phyloP scores from a whole-genome alignment of 2,329 filamentous ascomycete species.

The Pestalotiopsis sp. region DNA sequence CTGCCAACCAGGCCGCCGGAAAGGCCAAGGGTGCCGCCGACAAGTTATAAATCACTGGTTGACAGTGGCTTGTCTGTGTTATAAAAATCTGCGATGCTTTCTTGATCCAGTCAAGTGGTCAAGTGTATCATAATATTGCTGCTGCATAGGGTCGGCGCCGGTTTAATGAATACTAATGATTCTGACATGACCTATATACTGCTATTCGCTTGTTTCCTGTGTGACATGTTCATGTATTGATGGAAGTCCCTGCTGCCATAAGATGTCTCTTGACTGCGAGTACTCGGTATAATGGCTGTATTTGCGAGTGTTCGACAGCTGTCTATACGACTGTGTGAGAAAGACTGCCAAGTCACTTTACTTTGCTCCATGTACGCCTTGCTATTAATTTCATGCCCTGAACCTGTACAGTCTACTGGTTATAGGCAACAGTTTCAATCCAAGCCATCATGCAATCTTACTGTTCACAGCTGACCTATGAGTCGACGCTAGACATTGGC shows the following conservation, averaged over 20 bases:
- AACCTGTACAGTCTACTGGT: too few relatives aligned
- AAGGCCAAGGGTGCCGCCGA: conserved; percentile 19
- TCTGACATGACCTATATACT: background rate
- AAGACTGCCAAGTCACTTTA: too few relatives aligned
- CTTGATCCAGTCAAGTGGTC: background rate
- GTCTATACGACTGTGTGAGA: too few relatives aligned
- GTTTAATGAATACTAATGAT: background rate
- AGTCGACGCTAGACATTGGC: conserved; percentile 7
- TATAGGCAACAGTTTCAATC: background rate
- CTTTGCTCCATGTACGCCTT: too few relatives aligned
- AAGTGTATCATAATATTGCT: conserved; percentile 5
- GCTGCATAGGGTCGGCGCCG: conserved; percentile 6
- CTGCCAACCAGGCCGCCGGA: conserved; percentile 17
- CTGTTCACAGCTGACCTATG: background rate
- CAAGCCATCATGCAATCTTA: background rate
- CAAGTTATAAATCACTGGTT: conserved; percentile 14
- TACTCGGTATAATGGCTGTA: too few relatives aligned
- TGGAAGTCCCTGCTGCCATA: too few relatives aligned
- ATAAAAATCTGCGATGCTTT: background rate
- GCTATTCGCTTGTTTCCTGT: background rate
- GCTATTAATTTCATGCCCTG: too few relatives aligned
- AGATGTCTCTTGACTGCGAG: too few relatives aligned
- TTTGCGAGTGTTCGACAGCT: too few relatives aligned
- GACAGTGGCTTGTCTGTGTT: background rate
- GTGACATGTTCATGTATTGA: background rate